A percentile compares a stretch with the other conserved stretches of the same genome.
These are phyloP conservation scores for Xylogone sp. DNA, from an alignment of 2,329 filamentous ascomycete species.

Conservation along the genomic window DNA sequence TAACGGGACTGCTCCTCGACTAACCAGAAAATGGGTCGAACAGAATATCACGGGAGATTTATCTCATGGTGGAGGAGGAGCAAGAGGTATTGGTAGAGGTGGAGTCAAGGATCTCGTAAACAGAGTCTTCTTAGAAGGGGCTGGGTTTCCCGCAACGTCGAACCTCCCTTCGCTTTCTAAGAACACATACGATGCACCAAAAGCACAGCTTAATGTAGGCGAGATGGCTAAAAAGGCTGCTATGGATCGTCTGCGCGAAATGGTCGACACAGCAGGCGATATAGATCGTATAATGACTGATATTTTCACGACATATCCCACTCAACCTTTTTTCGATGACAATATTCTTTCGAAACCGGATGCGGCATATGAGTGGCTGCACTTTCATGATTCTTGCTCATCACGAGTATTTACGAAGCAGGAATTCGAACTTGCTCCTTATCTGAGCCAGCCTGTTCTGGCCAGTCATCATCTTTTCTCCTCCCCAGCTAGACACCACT, in stretches of 20 bases:
- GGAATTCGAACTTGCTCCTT: conserved; percentile 88
- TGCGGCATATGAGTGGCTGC: conserved; percentile 80
- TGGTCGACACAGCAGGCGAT: conserved; percentile 77
- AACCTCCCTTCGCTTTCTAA: conserved; percentile 20
- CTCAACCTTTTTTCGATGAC: conserved; percentile 89
- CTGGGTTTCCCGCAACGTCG: conserved; percentile 54
- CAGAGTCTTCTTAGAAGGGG: conserved; percentile 75
- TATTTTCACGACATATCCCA: conserved; percentile 82
- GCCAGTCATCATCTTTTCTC: conserved; percentile 93
- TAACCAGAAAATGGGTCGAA: conserved; percentile 77
- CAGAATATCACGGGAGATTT: conserved; percentile 65
- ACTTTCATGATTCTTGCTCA: conserved; percentile 85
- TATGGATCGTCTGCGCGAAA: conserved; percentile 68
- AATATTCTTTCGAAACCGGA: conserved; percentile 84
- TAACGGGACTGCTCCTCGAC: conserved; percentile 35
- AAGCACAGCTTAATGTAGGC: conserved; percentile 63
- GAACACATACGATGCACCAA: conserved; percentile 34
- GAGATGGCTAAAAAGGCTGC: conserved; percentile 70
- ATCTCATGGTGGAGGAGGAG: conserved; percentile 65
- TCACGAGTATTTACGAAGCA: conserved; percentile 76
- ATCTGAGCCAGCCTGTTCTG: conserved; percentile 80
- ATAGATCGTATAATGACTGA: conserved; percentile 76
- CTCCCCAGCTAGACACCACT: conserved; percentile 48
- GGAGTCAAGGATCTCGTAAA: conserved; percentile 71
- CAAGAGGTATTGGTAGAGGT: conserved; percentile 68